Conservation (phyloP, 2,329 filamentous ascomycete species). For the Talaromyces albobiverticillius region DNA sequence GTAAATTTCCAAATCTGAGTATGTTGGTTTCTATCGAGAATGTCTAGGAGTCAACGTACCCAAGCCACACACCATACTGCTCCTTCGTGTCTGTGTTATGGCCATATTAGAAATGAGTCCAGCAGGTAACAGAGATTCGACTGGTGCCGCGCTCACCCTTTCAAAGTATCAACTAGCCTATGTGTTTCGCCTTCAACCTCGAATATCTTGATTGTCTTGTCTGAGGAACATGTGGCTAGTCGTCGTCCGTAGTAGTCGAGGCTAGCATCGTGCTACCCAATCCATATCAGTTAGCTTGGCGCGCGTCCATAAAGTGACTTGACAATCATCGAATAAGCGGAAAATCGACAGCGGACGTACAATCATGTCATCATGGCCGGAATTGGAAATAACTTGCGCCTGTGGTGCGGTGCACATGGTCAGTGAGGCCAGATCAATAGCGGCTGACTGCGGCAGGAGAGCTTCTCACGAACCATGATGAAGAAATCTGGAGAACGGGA, state of each 20-base stretch:
- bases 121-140: neutral
- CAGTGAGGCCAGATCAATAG: conserved; percentile 8
- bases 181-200: conserved; percentile 94
- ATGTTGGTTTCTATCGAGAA: neutral
- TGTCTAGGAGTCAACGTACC: conserved; percentile 45
- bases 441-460: conserved; percentile 4
- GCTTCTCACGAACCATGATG: conserved; percentile 16
- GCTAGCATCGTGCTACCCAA: conserved; percentile 82
- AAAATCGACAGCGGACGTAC: conserved; percentile 57
- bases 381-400: conserved; percentile 79
- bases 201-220: conserved; percentile 99
- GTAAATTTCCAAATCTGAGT: neutral
- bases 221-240: conserved; percentile 94
- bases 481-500: neutral
- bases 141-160: conserved; percentile 62
- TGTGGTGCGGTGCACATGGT: conserved; percentile 30
- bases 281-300: conserved; percentile 4
- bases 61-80: conserved; percentile 97
- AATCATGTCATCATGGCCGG: conserved; percentile 98
- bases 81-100: conserved; percentile 73
- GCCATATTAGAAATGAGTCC: conserved; percentile 11
- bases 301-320: neutral
- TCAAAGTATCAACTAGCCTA: conserved; percentile 84
- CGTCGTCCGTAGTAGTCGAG: conserved; percentile 97
- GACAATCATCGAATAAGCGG: neutral